Conservation (phyloP, 2,329 filamentous ascomycete species). For the Tolypocladium tundrense region DNA sequence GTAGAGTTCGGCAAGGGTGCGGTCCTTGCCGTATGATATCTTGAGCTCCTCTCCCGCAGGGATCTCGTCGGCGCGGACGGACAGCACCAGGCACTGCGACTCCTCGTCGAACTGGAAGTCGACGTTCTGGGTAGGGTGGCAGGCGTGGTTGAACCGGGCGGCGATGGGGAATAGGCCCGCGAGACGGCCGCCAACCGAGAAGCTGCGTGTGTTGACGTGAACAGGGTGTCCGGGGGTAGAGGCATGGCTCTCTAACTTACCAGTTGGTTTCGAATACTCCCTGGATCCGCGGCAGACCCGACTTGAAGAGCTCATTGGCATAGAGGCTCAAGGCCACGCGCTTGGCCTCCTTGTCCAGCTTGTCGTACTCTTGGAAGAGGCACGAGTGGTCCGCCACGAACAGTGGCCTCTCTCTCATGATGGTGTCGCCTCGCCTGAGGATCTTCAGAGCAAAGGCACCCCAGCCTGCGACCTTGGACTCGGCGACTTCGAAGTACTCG, state of each 20-base stretch:
- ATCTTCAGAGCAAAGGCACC: conserved; percentile 34
- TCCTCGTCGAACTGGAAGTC: conserved; percentile 29
- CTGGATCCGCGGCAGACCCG: conserved; percentile 17
- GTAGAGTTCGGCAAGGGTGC: conserved; percentile 25
- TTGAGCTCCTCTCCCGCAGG: conserved; percentile 36
- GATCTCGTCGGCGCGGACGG: conserved; percentile 23
- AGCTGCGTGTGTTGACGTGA: conserved; percentile 9
- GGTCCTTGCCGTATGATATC: conserved; percentile 34
- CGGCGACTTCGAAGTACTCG: conserved; percentile 27
- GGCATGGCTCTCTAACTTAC: conserved; percentile 19
- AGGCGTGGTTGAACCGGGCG: conserved; percentile 50
- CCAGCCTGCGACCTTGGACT: conserved; percentile 31
- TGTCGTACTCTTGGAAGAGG: conserved; percentile 24
- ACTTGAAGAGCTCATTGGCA: conserved; percentile 17
- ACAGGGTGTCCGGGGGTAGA: too few species aligned
- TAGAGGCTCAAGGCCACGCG: conserved; percentile 27
- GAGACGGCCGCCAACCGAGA: conserved; percentile 12
- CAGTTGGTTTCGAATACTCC: conserved; percentile 36
- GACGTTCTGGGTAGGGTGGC: conserved; percentile 30
- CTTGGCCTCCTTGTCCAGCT: conserved; percentile 19
- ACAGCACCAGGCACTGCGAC: conserved; percentile 28
- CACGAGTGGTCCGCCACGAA: conserved; percentile 18
- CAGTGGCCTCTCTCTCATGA: conserved; percentile 35
- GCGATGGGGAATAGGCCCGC: conserved; percentile 38
- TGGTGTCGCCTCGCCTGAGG: conserved; percentile 25